Evolutionary conservation across 495 filamentous ascomycete species (phyloP), one percentile per base, ranked within the genome.

Genomic region (Viridothelium virens): DNA sequence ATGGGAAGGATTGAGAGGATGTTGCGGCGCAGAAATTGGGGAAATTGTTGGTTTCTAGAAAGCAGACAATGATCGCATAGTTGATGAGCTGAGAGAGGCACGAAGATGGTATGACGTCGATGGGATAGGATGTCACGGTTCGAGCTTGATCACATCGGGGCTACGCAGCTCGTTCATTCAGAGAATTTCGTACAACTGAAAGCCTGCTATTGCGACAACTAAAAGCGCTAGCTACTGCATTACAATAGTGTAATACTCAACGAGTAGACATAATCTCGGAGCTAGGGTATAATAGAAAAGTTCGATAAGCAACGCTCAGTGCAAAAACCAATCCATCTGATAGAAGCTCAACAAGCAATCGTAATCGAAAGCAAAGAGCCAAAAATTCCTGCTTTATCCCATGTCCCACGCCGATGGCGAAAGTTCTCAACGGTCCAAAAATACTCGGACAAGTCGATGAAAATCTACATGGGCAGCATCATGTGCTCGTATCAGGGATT

Each of bases 141-240:
- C 25, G 0, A 25, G 25, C 25, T 25, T 25, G 25, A 25, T 25
- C 25, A 25, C 25, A 25, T 25, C 25, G 25, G 25, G 25, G 25
- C 25, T 25, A 25, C 25, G 25, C 25, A 25, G 25, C 25, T 25
- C 25, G 25, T 25, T 25, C 25, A 1, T 25, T 25, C 25, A 25
- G 25, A 25, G 25, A 25, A 25, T 25, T 25, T 25, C 25, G 25
- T 25, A 25, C 25, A 25, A 25, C 25, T 25, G 16, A 53, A 25
- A 25, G 18, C 9, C 18, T 11, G 16, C n/a, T 18, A 25, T 53
- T 53, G 48, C 48, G 11, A 1, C 5, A 53, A 14, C 12, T 25
- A 53, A 14, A 53, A 53, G 48, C n/a, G 48, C 48, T 59, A 59
- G 53, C 53, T 7, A 59, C 7, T 59, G 14, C 53, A 31, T 36